Conservation (phyloP, 176 grass and related monocot species). For the Poa pratensis region DNA sequence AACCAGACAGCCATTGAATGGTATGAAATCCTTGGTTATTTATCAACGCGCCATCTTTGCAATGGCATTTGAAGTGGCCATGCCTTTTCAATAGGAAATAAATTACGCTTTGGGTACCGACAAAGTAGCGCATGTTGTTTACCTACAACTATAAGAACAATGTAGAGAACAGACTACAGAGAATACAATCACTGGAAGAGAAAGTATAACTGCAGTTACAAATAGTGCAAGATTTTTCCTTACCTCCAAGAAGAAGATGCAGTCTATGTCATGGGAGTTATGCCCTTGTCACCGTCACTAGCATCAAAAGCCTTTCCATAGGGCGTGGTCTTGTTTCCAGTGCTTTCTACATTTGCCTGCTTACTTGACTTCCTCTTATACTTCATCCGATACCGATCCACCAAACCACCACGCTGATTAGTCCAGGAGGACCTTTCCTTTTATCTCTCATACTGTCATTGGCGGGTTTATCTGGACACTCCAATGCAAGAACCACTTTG, state of each 20-base stretch:
- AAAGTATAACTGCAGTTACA: conserved; percentile 2
- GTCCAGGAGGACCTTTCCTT: conserved; percentile 29
- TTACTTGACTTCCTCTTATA: conserved; percentile 53
- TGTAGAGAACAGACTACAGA: neutral
- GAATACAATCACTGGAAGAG: neutral
- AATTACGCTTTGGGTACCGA: neutral
- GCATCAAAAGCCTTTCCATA: conserved; percentile 23
- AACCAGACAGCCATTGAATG: neutral
- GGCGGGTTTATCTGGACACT: conserved; percentile 19
- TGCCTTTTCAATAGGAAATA: conserved; percentile 11
- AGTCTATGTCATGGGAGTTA: conserved; percentile 40
- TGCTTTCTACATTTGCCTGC: conserved; percentile 33
- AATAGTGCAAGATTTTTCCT: neutral
- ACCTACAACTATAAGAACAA: conserved; percentile 4
- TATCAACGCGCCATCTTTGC: neutral
- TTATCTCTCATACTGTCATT: conserved; percentile 34
- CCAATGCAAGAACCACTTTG: conserved; percentile 48
- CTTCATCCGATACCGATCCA: conserved; percentile 56
- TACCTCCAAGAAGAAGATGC: conserved; percentile 37
- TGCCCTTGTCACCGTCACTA: conserved; percentile 24
- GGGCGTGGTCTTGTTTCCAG: neutral
- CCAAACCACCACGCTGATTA: conserved; percentile 14
- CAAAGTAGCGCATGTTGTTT: neutral
- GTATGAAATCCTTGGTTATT: conserved; percentile 13
- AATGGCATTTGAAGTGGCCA: neutral